Base-by-base conservation (phyloP, 73 alveolate species). In the Paramecium octaurelia region DNA sequence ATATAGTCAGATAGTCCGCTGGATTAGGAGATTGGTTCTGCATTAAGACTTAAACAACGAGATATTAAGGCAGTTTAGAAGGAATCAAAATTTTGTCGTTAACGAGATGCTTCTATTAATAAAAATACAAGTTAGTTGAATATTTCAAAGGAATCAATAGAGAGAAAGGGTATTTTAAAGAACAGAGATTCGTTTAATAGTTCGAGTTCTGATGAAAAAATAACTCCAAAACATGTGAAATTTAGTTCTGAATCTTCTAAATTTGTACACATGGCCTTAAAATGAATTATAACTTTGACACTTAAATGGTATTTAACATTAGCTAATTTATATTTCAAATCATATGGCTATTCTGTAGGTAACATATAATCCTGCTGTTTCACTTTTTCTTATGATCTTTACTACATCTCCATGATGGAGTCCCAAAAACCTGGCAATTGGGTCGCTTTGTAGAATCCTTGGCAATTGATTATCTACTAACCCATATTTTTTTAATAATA, bases 351-450 rank as follows among this genome's bases (percentile, higher is more conserved):
- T 94, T 94, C 99, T 97, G 93, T 98, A 98, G 23, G 99, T 98
- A 76, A 98, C 97, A 96, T 98, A 98, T 58, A 97, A 96, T 29
- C 99, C 99, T 1, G 99, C 99, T 6, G 99, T 98, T 92, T 98
- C 99, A 48, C 98, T 92, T 24, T 96, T 98, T 93, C 99, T 95
- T 20, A 94, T 93, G 84, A 98, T 98, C 92, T 98, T 98, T 86
- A 97, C 98, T 29, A 98, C 99, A 48, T 96, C 95, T 40, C 99
- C 99, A 44, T 97, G 92, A 77, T 77, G 86, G 42, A 98, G 93
- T 20, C 99, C 99, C n/a, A 80, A 48, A 80, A 80, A 80, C n/a
- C 48, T 80, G 16, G 54, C 75, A 4, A 80, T 48, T 0, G 91
- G 91, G 24, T 43, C 91, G 7, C 75, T 31, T 80, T 31, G 8